Conservation (phyloP, 2,329 filamentous ascomycete genomes). For the Botrytis medusae region DNA sequence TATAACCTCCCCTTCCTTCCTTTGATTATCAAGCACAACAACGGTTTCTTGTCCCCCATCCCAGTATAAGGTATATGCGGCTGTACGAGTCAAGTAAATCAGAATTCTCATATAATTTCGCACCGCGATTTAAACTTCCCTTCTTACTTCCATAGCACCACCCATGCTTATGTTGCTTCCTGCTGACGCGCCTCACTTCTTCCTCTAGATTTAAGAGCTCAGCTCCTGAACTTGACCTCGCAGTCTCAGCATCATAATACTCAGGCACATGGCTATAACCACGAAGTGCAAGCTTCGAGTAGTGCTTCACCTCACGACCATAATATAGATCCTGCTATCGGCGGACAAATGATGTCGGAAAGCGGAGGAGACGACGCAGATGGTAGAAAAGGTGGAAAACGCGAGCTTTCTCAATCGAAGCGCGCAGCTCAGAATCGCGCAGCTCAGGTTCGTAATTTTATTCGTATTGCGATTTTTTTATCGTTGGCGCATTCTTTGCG, state of each 20-base stretch:
- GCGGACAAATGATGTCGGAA: slow-evolving; percentile 37
- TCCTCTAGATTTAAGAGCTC: slow-evolving; percentile 40
- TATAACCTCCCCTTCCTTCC: slow-evolving; percentile 23
- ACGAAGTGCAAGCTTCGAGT: slow-evolving; percentile 36
- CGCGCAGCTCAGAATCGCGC: slow-evolving; percentile 59
- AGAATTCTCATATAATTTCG: not conserved
- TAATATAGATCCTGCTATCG: slow-evolving; percentile 42
- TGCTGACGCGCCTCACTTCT: slow-evolving; percentile 39
- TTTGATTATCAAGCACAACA: slow-evolving; percentile 16
- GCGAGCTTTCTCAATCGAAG: slow-evolving; percentile 82
- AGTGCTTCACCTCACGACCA: slow-evolving; percentile 39
- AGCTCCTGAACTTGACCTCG: slow-evolving; percentile 38
- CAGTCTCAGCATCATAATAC: slow-evolving; percentile 25
- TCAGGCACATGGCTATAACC: slow-evolving; percentile 37
- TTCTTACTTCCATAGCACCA: slow-evolving; percentile 2
- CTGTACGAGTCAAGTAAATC: slow-evolving; percentile 24
- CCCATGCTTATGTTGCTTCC: slow-evolving; percentile 23
- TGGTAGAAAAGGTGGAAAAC: slow-evolving; percentile 73
- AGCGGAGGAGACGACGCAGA: slow-evolving; percentile 43
- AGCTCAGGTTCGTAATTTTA: slow-evolving; percentile 73
- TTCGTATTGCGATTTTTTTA: slow-evolving; percentile 18
- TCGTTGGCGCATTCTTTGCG: slow-evolving; percentile 5
- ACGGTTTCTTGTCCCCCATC: slow-evolving; percentile 12
- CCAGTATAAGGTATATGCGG: slow-evolving; percentile 18
- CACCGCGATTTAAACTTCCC: not conserved